Conservation (phyloP, 805 yeast species). For the Saccharomyces kudriavzevii region DNA sequence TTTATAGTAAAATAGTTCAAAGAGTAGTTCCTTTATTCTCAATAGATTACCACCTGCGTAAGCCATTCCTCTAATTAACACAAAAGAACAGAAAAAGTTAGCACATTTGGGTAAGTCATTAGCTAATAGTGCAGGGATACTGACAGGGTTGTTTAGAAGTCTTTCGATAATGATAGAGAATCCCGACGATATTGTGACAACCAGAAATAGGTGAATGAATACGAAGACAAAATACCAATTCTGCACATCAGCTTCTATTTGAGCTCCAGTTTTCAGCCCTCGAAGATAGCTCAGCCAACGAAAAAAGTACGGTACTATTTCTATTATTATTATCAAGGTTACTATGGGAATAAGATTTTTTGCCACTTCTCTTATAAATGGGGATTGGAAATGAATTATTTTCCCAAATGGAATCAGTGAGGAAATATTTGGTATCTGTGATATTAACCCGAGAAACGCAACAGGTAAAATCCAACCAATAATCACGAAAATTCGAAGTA, state of each 20-base stretch:
- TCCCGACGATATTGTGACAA: conserved; percentile 79
- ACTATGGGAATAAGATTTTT: conserved; percentile 63
- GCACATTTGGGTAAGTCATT: conserved; percentile 78
- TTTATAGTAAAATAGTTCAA: conserved; percentile 30
- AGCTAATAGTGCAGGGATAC: conserved; percentile 65
- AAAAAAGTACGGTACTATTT: conserved; percentile 52
- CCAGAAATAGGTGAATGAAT: conserved; percentile 75
- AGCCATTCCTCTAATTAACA: conserved; percentile 66
- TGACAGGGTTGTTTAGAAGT: conserved; percentile 59
- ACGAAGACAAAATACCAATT: conserved; percentile 70
- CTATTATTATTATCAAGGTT: conserved; percentile 54
- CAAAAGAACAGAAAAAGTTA: conserved; percentile 72
- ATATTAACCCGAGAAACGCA: conserved; percentile 65
- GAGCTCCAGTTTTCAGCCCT: conserved; percentile 53
- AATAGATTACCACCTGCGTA: conserved; percentile 66
- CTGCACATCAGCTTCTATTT: conserved; percentile 64
- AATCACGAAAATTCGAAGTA: conserved; percentile 42
- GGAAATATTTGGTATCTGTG: conserved; percentile 58
- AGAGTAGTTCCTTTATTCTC: conserved; percentile 46
- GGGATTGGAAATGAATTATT: conserved; percentile 51
- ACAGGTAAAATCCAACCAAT: conserved; percentile 76
- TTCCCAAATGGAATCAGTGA: conserved; percentile 50
- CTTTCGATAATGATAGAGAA: conserved; percentile 54
- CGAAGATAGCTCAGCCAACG: conserved; percentile 45
- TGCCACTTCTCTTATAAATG: conserved; percentile 41